Evolutionary conservation across 2,329 filamentous ascomycete genomes (phyloP).

Genomic region (Neofusicoccum ribis): DNA sequence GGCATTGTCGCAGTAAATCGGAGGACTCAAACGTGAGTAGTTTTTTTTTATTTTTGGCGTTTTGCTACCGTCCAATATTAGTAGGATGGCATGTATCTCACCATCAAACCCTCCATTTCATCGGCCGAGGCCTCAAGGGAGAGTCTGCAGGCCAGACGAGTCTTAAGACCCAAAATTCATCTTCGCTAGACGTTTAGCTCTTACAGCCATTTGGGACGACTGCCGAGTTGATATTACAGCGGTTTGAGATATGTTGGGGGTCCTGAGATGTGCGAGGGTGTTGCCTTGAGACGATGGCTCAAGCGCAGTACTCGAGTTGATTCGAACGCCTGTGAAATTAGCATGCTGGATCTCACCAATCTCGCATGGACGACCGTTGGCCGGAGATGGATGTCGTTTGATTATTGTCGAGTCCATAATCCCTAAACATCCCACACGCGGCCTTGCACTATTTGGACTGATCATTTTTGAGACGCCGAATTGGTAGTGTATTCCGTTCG

Average conservation of each 20-base stretch:
- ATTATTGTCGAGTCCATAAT: conserved; percentile 33
- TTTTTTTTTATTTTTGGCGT: too few species aligned
- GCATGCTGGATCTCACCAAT: neutral
- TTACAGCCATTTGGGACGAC: conserved; percentile 68
- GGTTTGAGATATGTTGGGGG: conserved; percentile 32
- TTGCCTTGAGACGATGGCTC: neutral
- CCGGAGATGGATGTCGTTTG: conserved; percentile 18
- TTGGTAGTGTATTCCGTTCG: conserved; percentile 41
- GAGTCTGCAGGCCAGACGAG: conserved; percentile 80
- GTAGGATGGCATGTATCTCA: conserved; percentile 64
- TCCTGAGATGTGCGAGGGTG: neutral
- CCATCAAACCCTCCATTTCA: conserved; percentile 82
- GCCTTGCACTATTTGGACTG: conserved; percentile 31
- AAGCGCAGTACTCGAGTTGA: neutral
- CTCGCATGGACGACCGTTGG: neutral
- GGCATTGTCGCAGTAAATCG: too few species aligned
- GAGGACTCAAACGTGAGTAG: too few species aligned
- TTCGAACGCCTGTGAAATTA: neutral
- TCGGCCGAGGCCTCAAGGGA: conserved; percentile 57
- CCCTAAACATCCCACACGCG: conserved; percentile 36
- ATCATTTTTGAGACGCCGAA: conserved; percentile 30
- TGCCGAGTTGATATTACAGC: conserved; percentile 89
- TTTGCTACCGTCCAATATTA: too few species aligned
- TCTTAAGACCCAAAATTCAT: conserved; percentile 55
- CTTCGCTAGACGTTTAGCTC: conserved; percentile 95